Percentiles rank a stretch among this genome's conserved stretches.
Evolutionary conservation across 2,329 filamentous ascomycete genomes (phyloP).

Genomic region (Nigrospora sphaerica): DNA sequence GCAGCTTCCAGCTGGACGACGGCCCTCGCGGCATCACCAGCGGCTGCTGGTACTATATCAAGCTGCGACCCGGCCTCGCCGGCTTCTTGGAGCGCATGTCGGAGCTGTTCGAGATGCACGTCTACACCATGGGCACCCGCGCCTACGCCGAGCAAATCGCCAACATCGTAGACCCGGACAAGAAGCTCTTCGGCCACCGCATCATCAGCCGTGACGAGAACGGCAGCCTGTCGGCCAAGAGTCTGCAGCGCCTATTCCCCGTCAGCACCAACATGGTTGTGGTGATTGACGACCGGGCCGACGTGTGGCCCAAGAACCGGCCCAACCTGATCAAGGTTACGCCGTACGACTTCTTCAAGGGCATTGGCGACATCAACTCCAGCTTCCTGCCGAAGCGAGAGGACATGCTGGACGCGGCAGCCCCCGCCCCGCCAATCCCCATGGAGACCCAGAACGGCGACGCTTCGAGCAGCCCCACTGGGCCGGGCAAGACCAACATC

Average conservation of each 20-base stretch:
- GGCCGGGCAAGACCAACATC: conserved; percentile 1
- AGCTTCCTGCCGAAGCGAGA: conserved; percentile 83
- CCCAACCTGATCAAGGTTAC: conserved; percentile 90
- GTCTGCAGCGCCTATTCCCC: conserved; percentile 82
- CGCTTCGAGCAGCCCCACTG: conserved; percentile 3
- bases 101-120: conserved; percentile 85
- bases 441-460: conserved; percentile 13
- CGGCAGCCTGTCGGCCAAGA: conserved; percentile 86
- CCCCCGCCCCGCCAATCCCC: conserved; percentile 8
- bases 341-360: conserved; percentile 96
- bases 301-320: conserved; percentile 89
- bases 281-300: conserved; percentile 93
- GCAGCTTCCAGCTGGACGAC: conserved; percentile 86
- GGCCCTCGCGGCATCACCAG: conserved; percentile 60
- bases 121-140: conserved; percentile 98
- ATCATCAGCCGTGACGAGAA: conserved; percentile 97
- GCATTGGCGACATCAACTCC: conserved; percentile 97
- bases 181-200: conserved; percentile 84
- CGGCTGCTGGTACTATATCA: conserved; percentile 97
- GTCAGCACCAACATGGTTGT: conserved; percentile 99
- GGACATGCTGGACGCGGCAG: background rate
- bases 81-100: conserved; percentile 75
- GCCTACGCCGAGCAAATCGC: conserved; percentile 93
- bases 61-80: conserved; percentile 80
- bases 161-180: conserved; percentile 83